Evolutionary conservation across 2,329 filamentous ascomycete genomes (phyloP), one percentile per base, ranked within the genome.

Genomic region (Thelonectria rubi): DNA sequence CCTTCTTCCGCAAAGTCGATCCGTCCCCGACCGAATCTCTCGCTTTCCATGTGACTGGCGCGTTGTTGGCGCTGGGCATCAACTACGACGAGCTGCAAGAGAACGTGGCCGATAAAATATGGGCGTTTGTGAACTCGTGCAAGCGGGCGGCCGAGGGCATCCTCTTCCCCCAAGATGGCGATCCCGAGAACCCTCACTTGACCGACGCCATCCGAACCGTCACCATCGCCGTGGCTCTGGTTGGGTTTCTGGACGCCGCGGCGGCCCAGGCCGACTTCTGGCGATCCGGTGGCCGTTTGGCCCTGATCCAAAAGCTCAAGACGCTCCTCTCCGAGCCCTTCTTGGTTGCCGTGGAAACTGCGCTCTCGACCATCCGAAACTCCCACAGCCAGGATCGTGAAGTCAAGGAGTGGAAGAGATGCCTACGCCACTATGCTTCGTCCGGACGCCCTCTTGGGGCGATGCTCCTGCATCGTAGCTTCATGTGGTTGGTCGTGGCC

Each of bases 21-120:
- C 93, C 93, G 1, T 96, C 92, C 3, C 94, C 96, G 18, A 95
- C 93, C 82, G 94, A 98, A 77, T 85, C 89, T 1, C 81, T 98
- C 32, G 89, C 92, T 3, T 90, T 89, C 70, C 88, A 92, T 69
- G 85, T 99, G 40, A 91, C 93, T 0, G 86, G 86, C 5, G 94
- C 94, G 5, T 81, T 98, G 7, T 84, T 99, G n/a, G 87, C 89
- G 1, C 81, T 99, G 20, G 94, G 93, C 2, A 84, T 87, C 50
- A 89, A 88, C 56, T 91, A 94, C 75, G 81, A 85, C 26, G 83
- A 86, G 15, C 80, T 98, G 21, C 88, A 90, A 62, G 83, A 89
- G 58, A 81, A 82, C 1, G 87, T 93, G 1, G 83, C 87, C 2
- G 82, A 88, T 56, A 89, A 86, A 50, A 82, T 97, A 37, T 87